Evolutionary conservation across 345 rosid genomes (phyloP).

Genomic region (Ailanthus altissimus): DNA sequence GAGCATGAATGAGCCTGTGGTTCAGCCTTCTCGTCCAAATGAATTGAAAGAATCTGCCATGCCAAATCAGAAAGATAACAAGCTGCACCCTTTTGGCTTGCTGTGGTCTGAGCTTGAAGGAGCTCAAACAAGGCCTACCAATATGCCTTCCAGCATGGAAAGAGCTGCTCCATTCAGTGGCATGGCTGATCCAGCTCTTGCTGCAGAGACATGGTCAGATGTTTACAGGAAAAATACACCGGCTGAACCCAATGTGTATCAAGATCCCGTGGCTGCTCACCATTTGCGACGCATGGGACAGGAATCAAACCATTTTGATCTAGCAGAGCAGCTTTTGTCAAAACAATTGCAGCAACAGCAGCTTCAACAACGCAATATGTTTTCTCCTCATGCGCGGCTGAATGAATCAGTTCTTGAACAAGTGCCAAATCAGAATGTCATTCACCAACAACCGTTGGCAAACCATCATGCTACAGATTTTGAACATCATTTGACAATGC

Average conservation of each 20-base stretch:
- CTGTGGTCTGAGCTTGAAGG: slow-evolving; percentile 68
- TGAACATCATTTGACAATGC: slow-evolving; percentile 50
- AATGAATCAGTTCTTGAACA: slow-evolving; percentile 47
- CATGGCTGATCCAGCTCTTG: slow-evolving; percentile 39
- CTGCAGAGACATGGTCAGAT: slow-evolving; percentile 47
- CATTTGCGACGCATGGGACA: slow-evolving; percentile 41
- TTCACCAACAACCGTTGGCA: slow-evolving; percentile 46
- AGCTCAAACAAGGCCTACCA: slow-evolving; percentile 37
- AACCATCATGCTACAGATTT: slow-evolving; percentile 43
- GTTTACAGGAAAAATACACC: slow-evolving; percentile 38
- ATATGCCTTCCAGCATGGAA: slow-evolving; percentile 35
- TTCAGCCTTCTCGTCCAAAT: slow-evolving; percentile 34
- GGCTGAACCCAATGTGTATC: slow-evolving; percentile 38
- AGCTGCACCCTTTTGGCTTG: slow-evolving; percentile 61
- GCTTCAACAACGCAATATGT: slow-evolving; percentile 44
- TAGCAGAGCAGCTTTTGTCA: slow-evolving; percentile 49
- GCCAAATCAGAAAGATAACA: slow-evolving; percentile 42
- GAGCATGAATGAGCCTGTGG: slow-evolving; percentile 21
- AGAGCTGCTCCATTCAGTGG: slow-evolving; percentile 36
- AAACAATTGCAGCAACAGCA: slow-evolving; percentile 53
- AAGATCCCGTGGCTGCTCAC: slow-evolving; percentile 43
- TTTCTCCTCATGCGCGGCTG: slow-evolving; percentile 40
- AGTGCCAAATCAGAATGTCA: slow-evolving; percentile 42
- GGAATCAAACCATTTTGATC: slow-evolving; percentile 46
- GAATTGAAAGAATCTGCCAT: slow-evolving; percentile 31